Percentiles rank a stretch among this genome's conserved stretches.
Evolutionary conservation across 2,329 filamentous ascomycete genomes (phyloP).

Genomic region (Beauveria bassiana): DNA sequence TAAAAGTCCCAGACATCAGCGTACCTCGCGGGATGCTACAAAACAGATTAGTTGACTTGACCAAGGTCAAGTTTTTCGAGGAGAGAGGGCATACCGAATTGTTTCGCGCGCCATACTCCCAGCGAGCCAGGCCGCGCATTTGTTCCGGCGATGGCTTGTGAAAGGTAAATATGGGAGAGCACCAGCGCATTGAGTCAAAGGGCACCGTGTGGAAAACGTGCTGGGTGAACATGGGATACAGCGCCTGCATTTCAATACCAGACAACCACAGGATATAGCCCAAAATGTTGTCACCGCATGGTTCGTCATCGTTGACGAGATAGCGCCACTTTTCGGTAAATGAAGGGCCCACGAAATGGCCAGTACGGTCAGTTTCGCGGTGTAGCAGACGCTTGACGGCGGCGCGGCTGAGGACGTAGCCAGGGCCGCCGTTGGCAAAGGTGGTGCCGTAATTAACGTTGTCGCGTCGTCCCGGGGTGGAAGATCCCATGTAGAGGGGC

Average conservation of each 20-base stretch:
- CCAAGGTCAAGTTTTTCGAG: not conserved
- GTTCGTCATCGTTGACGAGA: slow-evolving; percentile 6
- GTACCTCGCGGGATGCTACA: slow-evolving; percentile 15
- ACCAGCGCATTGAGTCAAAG: slow-evolving; percentile 12
- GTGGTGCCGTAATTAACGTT: not conserved
- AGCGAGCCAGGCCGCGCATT: slow-evolving; percentile 12
- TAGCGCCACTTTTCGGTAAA: slow-evolving; percentile 11
- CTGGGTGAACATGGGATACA: slow-evolving; percentile 14
- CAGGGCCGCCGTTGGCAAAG: slow-evolving; percentile 15
- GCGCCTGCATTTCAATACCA: slow-evolving; percentile 11
- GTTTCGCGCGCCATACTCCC: slow-evolving; percentile 11
- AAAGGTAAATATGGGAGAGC: slow-evolving; percentile 13
- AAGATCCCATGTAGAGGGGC: slow-evolving; percentile 7
- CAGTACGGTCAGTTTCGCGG: not conserved
- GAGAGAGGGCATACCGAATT: not conserved
- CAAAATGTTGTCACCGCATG: slow-evolving; percentile 13
- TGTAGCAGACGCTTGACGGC: slow-evolving; percentile 13
- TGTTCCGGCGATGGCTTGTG: slow-evolving; percentile 12
- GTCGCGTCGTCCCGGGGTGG: slow-evolving; percentile 3
- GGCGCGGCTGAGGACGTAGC: slow-evolving; percentile 14
- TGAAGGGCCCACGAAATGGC: not conserved
- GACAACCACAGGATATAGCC: slow-evolving; percentile 6
- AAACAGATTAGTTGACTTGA: not conserved
- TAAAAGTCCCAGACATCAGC: slow-evolving; percentile 11
- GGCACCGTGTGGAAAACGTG: slow-evolving; percentile 6